Percentiles rank a stretch among this genome's conserved stretches.
phyloP scores from a whole-genome alignment of 2,329 filamentous ascomycete genomes.

The Aspergillus pseudotamarii region DNA sequence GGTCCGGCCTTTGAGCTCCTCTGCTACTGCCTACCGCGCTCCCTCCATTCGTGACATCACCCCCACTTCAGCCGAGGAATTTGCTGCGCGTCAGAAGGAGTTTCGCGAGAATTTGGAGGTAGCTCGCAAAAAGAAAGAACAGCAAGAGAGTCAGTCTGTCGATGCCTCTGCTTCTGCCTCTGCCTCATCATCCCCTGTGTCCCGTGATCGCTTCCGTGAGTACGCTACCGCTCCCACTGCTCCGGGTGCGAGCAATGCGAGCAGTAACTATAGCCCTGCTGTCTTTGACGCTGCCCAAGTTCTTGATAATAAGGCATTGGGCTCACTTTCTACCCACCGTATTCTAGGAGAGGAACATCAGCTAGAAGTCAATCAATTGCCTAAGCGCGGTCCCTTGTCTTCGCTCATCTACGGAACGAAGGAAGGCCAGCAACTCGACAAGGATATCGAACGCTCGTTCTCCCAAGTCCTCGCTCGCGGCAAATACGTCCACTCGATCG shows the following conservation, averaged over 20 bases:
- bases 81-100: constrained; percentile 80
- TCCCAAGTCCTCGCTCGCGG: constrained; percentile 91
- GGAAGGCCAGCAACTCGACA: constrained; percentile 90
- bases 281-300: constrained; percentile 45
- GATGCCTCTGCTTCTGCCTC: constrained; percentile 50
- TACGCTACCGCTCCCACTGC: constrained; percentile 46
- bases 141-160: constrained; percentile 79
- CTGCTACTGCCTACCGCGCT: constrained; percentile 53
- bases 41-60: constrained; percentile 88
- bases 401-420: constrained; percentile 96
- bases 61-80: constrained; percentile 69
- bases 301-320: constrained; percentile 53
- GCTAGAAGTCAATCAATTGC: constrained; percentile 61
- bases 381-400: constrained; percentile 73
- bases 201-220: constrained; percentile 40
- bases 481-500: constrained; percentile 98
- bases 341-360: constrained; percentile 60
- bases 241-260: constrained; percentile 51
- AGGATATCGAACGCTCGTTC: constrained; percentile 94
- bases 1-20: constrained; percentile 62
- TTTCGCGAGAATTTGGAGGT: constrained; percentile 82
- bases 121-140: constrained; percentile 73
- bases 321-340: constrained; percentile 61
- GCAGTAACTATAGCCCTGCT: constrained; percentile 33
- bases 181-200: constrained; percentile 33